Conservation (phyloP, 2,329 filamentous ascomycete genomes). For the Trichoderma asperellum region DNA sequence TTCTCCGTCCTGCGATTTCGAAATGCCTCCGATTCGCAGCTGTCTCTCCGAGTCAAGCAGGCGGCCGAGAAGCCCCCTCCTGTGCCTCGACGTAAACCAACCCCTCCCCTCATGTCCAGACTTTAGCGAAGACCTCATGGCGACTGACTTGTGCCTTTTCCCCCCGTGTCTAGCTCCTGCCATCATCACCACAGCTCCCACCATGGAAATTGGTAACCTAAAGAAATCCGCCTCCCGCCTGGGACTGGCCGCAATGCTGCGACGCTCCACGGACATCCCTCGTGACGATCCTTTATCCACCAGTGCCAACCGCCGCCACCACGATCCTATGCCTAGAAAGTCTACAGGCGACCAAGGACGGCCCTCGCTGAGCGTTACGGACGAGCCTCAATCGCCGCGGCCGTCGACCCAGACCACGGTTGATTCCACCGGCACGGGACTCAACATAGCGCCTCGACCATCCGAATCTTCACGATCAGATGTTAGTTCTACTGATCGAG, state of each 20-base stretch:
- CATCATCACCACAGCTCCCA: conserved; percentile 93
- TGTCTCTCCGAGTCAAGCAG: conserved; percentile 75
- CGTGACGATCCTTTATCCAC: conserved; percentile 37
- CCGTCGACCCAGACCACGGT: conserved; percentile 39
- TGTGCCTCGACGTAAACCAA: conserved; percentile 56
- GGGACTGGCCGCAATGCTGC: conserved; percentile 56
- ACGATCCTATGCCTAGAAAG: conserved; percentile 35
- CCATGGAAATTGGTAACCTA: conserved; percentile 60
- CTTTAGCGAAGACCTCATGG: conserved; percentile 31
- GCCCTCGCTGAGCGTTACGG: conserved; percentile 48
- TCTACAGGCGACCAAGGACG: conserved; percentile 47
- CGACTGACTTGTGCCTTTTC: conserved; percentile 35
- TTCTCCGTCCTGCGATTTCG: conserved; percentile 80
- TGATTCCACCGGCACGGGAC: conserved; percentile 45
- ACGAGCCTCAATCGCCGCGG: conserved; percentile 55
- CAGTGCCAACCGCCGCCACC: not conserved
- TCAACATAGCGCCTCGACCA: conserved; percentile 54
- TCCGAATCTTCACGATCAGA: conserved; percentile 87
- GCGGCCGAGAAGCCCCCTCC: conserved; percentile 63
- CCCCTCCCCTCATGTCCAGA: conserved; percentile 4
- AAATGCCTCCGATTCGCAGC: conserved; percentile 90
- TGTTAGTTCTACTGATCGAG: conserved; percentile 72
- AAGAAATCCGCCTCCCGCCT: conserved; percentile 62
- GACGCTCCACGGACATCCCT: conserved; percentile 55
- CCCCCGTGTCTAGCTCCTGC: conserved; percentile 55